Conservation (phyloP, 2,329 filamentous ascomycete genomes). For the Colletotrichum eremochloae region DNA sequence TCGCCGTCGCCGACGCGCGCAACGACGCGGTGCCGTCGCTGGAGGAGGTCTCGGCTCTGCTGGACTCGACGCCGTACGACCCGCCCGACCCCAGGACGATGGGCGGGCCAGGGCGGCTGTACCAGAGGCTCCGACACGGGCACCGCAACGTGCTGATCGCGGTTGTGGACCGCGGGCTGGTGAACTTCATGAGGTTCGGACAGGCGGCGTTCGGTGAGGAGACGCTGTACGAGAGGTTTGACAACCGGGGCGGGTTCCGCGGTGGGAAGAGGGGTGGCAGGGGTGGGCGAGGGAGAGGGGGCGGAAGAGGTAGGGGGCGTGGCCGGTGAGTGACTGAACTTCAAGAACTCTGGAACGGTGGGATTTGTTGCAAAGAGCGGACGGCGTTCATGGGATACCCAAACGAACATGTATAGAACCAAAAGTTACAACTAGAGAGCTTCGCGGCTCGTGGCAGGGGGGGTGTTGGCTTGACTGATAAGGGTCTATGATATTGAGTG, state of each 20-base stretch:
- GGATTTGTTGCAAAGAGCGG: background rate
- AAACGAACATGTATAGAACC: conserved; percentile 12
- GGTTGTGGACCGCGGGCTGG: conserved; percentile 89
- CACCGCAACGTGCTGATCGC: conserved; percentile 87
- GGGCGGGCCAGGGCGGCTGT: conserved; percentile 67
- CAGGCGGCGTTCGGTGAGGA: conserved; percentile 86
- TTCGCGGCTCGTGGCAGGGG: background rate
- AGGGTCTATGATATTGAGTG: background rate
- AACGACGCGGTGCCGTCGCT: conserved; percentile 79
- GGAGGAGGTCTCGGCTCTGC: conserved; percentile 76
- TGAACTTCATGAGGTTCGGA: conserved; percentile 86
- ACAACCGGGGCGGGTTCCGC: conserved; percentile 52
- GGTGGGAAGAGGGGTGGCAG: conserved; percentile 57
- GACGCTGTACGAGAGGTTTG: conserved; percentile 74
- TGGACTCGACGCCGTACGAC: conserved; percentile 80
- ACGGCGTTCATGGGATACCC: conserved; percentile 15
- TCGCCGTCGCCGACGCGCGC: conserved; percentile 85
- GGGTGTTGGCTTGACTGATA: background rate
- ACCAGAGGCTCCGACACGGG: conserved; percentile 86
- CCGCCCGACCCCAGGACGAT: conserved; percentile 60
- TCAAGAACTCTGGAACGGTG: background rate
- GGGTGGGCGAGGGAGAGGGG: conserved; percentile 59
- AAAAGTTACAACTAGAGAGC: background rate
- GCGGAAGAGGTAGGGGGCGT: conserved; percentile 52
- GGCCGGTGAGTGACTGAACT: conserved; percentile 39